phyloP scores from a whole-genome alignment of 2,329 filamentous ascomycete genomes.

The Akanthomyces uredinophilus region DNA sequence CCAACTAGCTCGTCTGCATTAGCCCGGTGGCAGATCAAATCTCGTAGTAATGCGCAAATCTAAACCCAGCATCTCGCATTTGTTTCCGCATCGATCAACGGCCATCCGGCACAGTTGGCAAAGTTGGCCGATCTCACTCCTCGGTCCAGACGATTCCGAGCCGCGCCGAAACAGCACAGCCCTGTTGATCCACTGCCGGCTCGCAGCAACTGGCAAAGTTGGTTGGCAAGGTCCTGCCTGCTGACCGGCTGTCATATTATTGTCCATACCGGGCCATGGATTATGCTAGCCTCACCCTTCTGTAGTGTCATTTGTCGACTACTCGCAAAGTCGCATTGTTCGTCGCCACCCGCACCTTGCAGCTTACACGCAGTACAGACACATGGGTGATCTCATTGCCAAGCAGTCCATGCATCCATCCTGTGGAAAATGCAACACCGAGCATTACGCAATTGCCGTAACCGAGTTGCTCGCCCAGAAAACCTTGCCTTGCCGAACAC shows the following conservation, averaged over 20 bases:
- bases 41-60: background rate
- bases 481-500: background rate
- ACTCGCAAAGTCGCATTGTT: background rate
- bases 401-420: background rate
- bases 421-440: background rate
- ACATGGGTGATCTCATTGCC: background rate
- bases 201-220: no score
- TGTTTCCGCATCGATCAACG: slow-evolving; percentile 1
- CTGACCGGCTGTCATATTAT: background rate
- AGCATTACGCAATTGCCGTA: background rate
- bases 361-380: background rate
- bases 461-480: background rate
- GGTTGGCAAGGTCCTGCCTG: no score
- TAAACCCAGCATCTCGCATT: background rate
- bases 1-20: background rate
- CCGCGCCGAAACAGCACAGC: slow-evolving; percentile 2
- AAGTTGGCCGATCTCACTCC: background rate
- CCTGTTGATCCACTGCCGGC: slow-evolving; percentile 3
- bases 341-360: background rate
- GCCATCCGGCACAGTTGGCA: background rate
- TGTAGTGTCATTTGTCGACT: background rate
- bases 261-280: background rate
- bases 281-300: background rate
- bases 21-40: background rate
- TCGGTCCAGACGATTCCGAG: slow-evolving; percentile 1